Percentiles rank a stretch among this genome's conserved stretches.
Evolutionary conservation across 1,284 basidiomycete species (phyloP).

Genomic region (Ustilago vetiveriae): DNA sequence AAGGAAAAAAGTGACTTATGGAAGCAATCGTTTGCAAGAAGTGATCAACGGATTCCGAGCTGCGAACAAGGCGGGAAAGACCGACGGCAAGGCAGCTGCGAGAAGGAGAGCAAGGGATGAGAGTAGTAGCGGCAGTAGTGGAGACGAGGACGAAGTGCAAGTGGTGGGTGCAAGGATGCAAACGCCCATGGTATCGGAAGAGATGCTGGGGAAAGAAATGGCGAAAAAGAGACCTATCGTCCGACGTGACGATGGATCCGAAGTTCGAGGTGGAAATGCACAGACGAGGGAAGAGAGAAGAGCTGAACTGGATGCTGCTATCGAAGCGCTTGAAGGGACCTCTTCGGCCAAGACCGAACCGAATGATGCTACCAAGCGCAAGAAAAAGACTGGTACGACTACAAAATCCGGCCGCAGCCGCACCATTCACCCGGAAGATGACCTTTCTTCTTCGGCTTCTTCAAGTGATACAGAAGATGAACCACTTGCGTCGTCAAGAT

Average conservation of each 20-base stretch:
- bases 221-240: slow-evolving; percentile 48
- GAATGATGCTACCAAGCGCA: slow-evolving; percentile 6
- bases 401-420: too few species aligned
- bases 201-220: slow-evolving; percentile 58
- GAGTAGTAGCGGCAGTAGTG: slow-evolving; percentile 11
- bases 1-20: slow-evolving; percentile 79
- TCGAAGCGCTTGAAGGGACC: slow-evolving; percentile 39
- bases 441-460: slow-evolving; percentile 13
- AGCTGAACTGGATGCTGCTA: slow-evolving; percentile 42
- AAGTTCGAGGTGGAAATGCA: neutral
- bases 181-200: slow-evolving; percentile 40
- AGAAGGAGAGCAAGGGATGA: neutral
- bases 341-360: neutral
- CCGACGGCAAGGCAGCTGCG: neutral
- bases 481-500: neutral
- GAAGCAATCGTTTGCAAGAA: slow-evolving; percentile 85
- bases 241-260: slow-evolving; percentile 9
- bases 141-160: slow-evolving; percentile 31
- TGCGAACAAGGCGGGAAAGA: slow-evolving; percentile 23
- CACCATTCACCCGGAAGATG: neutral
- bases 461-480: slow-evolving; percentile 10
- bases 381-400: slow-evolving; percentile 15
- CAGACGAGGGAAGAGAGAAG: slow-evolving; percentile 3
- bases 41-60: slow-evolving; percentile 80
- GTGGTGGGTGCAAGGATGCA: slow-evolving; percentile 30